Conservation (phyloP, 495 filamentous ascomycete genomes). For the Penicillium pulvis region DNA sequence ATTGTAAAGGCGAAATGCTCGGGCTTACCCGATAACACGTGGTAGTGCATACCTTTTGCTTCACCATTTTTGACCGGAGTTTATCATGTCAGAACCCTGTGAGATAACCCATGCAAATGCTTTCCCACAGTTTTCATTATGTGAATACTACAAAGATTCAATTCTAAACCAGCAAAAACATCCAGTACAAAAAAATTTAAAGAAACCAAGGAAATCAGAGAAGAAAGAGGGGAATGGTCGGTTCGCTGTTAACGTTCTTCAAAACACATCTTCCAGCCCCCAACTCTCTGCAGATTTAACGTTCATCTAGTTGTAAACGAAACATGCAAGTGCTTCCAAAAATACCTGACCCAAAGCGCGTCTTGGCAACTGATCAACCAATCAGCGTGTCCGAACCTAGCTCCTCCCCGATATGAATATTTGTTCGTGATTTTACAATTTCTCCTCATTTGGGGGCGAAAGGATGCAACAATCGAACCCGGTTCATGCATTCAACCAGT, state of each 20-base stretch:
- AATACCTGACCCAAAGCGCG: background rate
- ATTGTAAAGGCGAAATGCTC: background rate
- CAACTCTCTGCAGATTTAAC: background rate
- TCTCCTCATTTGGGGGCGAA: background rate
- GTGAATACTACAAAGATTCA: too few species aligned
- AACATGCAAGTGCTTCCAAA: background rate
- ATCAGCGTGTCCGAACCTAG: background rate
- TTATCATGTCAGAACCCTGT: background rate
- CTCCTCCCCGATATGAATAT: background rate
- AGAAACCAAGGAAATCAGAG: too few species aligned
- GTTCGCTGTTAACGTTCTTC: background rate
- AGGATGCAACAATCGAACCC: background rate
- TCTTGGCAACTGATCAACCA: background rate
- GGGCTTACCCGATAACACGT: background rate
- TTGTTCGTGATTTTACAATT: background rate
- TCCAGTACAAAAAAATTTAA: too few species aligned
- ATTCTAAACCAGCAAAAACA: too few species aligned
- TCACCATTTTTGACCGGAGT: background rate
- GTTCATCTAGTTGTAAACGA: background rate
- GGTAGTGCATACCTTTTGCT: background rate
- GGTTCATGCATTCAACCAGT: background rate
- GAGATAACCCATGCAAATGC: too few species aligned
- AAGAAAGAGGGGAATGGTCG: too few species aligned
- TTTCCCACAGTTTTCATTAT: too few species aligned
- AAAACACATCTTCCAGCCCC: background rate